Conservation (phyloP, 768 basidiomycete genomes). For the Chalciporus sphaerocephalus region DNA sequence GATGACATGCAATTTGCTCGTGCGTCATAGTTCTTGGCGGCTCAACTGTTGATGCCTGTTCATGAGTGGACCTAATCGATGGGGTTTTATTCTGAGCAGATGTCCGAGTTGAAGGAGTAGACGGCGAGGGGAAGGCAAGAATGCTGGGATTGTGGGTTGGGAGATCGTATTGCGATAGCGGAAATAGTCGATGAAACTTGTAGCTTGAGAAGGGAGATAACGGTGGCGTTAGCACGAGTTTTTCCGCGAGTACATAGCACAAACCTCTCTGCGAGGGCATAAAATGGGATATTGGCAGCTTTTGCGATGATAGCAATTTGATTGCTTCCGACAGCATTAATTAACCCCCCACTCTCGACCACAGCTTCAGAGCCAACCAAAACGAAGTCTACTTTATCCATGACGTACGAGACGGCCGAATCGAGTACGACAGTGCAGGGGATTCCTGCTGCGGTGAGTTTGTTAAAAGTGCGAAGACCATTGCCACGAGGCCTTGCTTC, state of each 20-base stretch:
- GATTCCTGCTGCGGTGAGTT: slow-evolving; percentile 83
- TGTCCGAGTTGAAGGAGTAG: slow-evolving; percentile 9
- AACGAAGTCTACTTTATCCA: slow-evolving; percentile 94
- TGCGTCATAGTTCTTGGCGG: slow-evolving; percentile 52
- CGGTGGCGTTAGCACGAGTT: slow-evolving; percentile 19
- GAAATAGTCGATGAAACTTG: slow-evolving; percentile 96
- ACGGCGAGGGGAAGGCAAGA: slow-evolving; percentile 58
- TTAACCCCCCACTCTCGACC: slow-evolving; percentile 90
- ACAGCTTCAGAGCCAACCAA: slow-evolving; percentile 98
- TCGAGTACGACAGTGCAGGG: slow-evolving; percentile 94
- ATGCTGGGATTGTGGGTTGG: slow-evolving; percentile 75
- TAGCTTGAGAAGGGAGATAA: slow-evolving; percentile 52
- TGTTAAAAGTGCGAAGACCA: slow-evolving; percentile 88
- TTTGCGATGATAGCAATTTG: slow-evolving; percentile 97
- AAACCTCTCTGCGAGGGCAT: slow-evolving; percentile 89
- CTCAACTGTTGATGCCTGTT: slow-evolving; percentile 4
- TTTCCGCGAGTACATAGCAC: slow-evolving; percentile 22
- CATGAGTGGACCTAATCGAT: slow-evolving; percentile 3
- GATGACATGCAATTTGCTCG: slow-evolving; percentile 78
- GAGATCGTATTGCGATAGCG: slow-evolving; percentile 85
- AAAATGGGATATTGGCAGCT: slow-evolving; percentile 92
- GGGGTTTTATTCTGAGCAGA: slow-evolving; percentile 2
- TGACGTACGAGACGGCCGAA: slow-evolving; percentile 93
- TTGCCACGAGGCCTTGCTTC: slow-evolving; percentile 88
- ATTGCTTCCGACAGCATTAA: slow-evolving; percentile 92